Percentiles rank a stretch among this genome's conserved stretches.
Evolutionary conservation across 139 green algal species (phyloP).

Genomic region (Coelastrella sp.): DNA sequence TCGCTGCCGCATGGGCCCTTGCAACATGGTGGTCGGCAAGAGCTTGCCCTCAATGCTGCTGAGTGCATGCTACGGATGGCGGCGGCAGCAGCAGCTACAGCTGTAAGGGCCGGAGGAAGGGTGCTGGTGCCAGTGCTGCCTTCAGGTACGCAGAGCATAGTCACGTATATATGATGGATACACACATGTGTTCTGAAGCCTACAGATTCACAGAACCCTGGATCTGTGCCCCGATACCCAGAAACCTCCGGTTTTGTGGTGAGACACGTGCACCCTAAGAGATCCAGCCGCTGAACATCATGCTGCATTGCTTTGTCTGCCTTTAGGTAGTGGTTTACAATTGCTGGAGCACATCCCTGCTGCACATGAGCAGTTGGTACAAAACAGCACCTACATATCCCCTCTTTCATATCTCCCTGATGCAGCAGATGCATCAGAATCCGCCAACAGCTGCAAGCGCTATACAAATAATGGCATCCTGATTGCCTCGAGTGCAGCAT

Average conservation of each 20-base stretch:
- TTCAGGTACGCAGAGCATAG: not conserved
- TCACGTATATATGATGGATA: too few relatives aligned
- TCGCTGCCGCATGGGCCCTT: too few relatives aligned
- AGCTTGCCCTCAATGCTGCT: not conserved
- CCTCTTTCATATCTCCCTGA: too few relatives aligned
- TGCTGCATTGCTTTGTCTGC: not conserved
- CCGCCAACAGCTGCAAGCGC: not conserved
- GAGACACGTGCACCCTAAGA: too few relatives aligned
- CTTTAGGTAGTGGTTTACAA: not conserved
- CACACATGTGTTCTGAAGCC: too few relatives aligned
- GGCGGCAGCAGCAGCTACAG: not conserved
- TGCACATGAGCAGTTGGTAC: not conserved
- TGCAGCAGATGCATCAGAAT: not conserved
- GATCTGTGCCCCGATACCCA: too few relatives aligned
- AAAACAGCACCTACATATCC: not conserved
- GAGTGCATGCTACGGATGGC: not conserved
- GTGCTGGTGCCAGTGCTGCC: conserved; percentile 25
- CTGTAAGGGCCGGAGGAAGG: not conserved
- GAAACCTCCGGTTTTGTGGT: too few relatives aligned
- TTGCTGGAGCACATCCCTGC: conserved; percentile 15
- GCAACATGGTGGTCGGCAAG: too few relatives aligned
- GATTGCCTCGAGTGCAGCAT: too few relatives aligned
- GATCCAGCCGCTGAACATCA: too few relatives aligned
- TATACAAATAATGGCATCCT: not conserved
- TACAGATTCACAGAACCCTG: too few relatives aligned